Evolutionary conservation across 2,329 filamentous ascomycete genomes (phyloP).

Genomic region (Colletotrichum sp.): DNA sequence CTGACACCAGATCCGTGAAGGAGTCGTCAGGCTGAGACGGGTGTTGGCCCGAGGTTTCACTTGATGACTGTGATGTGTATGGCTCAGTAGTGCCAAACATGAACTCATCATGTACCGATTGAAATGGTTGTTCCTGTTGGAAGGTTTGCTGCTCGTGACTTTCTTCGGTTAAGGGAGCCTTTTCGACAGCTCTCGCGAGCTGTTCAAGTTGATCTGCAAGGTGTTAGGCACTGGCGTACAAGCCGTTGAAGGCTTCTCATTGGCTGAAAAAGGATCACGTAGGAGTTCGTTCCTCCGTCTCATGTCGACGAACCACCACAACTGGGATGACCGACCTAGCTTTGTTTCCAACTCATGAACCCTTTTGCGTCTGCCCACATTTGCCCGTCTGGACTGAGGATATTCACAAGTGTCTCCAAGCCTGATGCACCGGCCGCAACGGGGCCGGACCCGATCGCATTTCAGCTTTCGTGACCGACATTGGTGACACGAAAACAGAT

Average conservation of each 20-base stretch:
- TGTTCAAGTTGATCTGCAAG: neutral
- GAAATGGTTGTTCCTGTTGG: neutral
- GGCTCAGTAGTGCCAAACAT: neutral
- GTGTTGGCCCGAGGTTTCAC: neutral
- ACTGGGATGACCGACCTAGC: neutral
- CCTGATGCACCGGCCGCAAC: constrained; percentile 28
- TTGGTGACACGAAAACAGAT: constrained; percentile 27
- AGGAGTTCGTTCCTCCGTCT: neutral
- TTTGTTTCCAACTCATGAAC: constrained; percentile 30
- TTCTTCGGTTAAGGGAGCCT: neutral
- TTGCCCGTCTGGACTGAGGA: constrained; percentile 26
- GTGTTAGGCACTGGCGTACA: constrained; percentile 22
- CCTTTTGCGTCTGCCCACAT: constrained; percentile 23
- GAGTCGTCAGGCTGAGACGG: neutral
- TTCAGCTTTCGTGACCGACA: constrained; percentile 32
- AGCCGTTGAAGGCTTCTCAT: neutral
- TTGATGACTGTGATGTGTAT: neutral
- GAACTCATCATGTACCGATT: neutral
- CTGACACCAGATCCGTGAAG: constrained; percentile 23
- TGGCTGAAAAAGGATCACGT: neutral
- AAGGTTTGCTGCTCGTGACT: neutral
- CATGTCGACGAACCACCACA: neutral
- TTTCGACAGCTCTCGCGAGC: constrained; percentile 22
- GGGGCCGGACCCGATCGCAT: constrained; percentile 30
- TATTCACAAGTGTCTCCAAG: constrained; percentile 27